Base-by-base conservation (phyloP, 1,284 basidiomycete genomes). In the Apiotrichum mycotoxinovorans region DNA sequence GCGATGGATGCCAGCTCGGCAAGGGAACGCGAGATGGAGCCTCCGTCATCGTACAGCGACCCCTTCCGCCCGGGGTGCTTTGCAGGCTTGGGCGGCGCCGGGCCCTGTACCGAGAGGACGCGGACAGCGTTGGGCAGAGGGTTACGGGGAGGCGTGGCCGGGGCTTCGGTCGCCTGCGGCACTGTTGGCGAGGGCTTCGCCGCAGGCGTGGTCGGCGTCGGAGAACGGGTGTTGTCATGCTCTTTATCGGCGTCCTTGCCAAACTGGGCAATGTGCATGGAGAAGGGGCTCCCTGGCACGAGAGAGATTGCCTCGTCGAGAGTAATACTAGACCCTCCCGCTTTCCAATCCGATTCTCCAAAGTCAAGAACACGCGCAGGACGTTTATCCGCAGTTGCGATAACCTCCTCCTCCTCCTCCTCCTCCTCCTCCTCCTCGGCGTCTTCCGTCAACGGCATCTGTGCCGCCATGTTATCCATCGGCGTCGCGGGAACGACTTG, bases 401-500 rank as follows among this genome's bases (percentile, higher is more conserved):
- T 35, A 20, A 51, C 51, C 18, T 58, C 60, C 14, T 58, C 60
- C 20, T 68, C 63, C 4, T 40, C 38, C 17, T 54, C 58, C 60
- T 65, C n/a, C n/a, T n/a, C 51, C 18, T 58, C 60, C 14, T 58
- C 60, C 20, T 68, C 63, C 4, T 40, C 38, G 23, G 52, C 58
- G 60, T 65, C 62, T 20, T 68, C 70, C 20, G 59, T 60, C 17
- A 48, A 56, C 7, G 30, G 7, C 60, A 61, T 64, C 57, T 64
- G 52, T 14, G 53, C 9, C 2, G 51, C 3, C 62, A 54, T 42
- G 60, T 59, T 51, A 9, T 69, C 57, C 51, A 69, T 66, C 1
- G 73, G 73, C 7, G 74, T 75, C 4, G 74, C 71, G n/a, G 74
- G 74, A 34, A 75, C 74, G 58, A 75, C 66, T 42, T 75, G 74